Evolutionary conservation across 129 eudicot genomes (phyloP).

Genomic region (Flaveria brownii): DNA sequence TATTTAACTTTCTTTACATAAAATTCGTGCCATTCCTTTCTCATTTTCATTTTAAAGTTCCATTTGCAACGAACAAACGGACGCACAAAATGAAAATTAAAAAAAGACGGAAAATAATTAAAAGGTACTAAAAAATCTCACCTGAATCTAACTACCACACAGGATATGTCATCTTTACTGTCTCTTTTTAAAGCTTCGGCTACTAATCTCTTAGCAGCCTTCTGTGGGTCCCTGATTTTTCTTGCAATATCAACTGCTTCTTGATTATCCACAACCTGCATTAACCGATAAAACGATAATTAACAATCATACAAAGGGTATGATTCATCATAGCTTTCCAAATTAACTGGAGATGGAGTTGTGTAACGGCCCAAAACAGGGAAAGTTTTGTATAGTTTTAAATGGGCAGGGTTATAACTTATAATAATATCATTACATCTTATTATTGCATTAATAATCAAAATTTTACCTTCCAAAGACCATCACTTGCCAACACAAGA

Average conservation of each 20-base stretch:
- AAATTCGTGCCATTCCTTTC: background rate
- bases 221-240: slow-evolving; percentile 55
- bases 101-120: background rate
- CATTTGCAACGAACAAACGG: background rate
- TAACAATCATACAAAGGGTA: background rate
- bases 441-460: background rate
- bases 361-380: background rate
- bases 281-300: background rate
- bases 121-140: slow-evolving; percentile 17
- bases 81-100: slow-evolving; percentile 17
- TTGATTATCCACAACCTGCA: slow-evolving; percentile 65
- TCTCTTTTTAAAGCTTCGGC: slow-evolving; percentile 75
- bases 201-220: slow-evolving; percentile 65
- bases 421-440: background rate
- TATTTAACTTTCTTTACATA: slow-evolving; percentile 30
- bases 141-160: slow-evolving; percentile 67
- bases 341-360: background rate
- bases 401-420: background rate
- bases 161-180: slow-evolving; percentile 78
- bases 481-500: slow-evolving; percentile 79
- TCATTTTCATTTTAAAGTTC: slow-evolving; percentile 13
- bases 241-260: slow-evolving; percentile 71
- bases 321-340: background rate
- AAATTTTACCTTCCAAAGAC: slow-evolving; percentile 68
- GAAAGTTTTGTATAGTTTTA: background rate